phyloP scores from a whole-genome alignment of 2,329 filamentous ascomycete species.

The Beauveria asiatica region DNA sequence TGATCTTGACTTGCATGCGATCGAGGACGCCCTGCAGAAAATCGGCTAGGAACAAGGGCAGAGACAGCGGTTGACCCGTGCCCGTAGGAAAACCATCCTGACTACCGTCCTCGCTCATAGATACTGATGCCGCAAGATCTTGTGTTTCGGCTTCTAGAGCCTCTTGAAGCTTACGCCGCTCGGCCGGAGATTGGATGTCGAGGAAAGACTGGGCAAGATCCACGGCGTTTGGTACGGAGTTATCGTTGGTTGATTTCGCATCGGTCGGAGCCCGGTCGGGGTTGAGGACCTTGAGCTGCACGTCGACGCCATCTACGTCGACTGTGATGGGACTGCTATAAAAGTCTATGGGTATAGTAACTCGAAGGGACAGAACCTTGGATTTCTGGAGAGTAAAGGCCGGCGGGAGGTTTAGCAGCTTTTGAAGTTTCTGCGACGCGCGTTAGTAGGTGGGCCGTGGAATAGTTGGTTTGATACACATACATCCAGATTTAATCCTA shows the following conservation, averaged over 20 bases:
- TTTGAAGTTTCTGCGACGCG: slow-evolving; percentile 61
- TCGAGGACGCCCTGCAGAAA: slow-evolving; percentile 70
- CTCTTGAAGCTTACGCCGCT: slow-evolving; percentile 60
- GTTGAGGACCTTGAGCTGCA: slow-evolving; percentile 50
- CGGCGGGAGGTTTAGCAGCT: slow-evolving; percentile 64
- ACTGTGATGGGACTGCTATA: slow-evolving; percentile 75
- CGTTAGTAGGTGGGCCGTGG: slow-evolving; percentile 14
- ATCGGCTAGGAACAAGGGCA: slow-evolving; percentile 62
- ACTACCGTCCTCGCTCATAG: slow-evolving; percentile 52
- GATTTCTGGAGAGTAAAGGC: slow-evolving; percentile 65
- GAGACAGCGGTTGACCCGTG: slow-evolving; percentile 60
- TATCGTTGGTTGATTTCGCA: slow-evolving; percentile 20
- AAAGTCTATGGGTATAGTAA: slow-evolving; percentile 82
- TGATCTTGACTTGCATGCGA: slow-evolving; percentile 58
- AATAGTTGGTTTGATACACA: slow-evolving; percentile 17
- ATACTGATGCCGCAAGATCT: slow-evolving; percentile 52
- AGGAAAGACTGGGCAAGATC: slow-evolving; percentile 73
- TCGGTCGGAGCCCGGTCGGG: slow-evolving; percentile 35
- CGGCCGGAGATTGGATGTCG: slow-evolving; percentile 57
- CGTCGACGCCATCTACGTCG: slow-evolving; percentile 72
- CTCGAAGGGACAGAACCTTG: slow-evolving; percentile 63
- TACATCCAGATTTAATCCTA: slow-evolving; percentile 73
- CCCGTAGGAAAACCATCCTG: slow-evolving; percentile 55
- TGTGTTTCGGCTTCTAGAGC: slow-evolving; percentile 56
- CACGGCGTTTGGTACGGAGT: slow-evolving; percentile 55